Evolutionary conservation across 2,329 filamentous ascomycete species (phyloP), one percentile per base, ranked within the genome.

Genomic region (Fusarium chlamydosporum): DNA sequence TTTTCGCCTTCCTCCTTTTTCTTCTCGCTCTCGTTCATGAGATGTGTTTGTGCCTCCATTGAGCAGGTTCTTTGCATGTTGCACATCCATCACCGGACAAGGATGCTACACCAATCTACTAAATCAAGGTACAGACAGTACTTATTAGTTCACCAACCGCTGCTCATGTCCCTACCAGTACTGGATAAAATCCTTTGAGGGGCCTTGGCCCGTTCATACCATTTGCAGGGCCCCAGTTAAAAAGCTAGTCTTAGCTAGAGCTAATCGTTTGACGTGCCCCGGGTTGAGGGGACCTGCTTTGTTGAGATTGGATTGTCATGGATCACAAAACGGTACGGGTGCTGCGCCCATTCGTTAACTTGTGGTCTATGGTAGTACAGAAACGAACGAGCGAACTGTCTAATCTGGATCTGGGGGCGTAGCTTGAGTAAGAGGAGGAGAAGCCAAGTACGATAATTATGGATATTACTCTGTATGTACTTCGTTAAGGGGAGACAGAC

Each of bases 211-310:
- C 40, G 23, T 34, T 55, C 29, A 33, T 53, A 27, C 7, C 29
- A 29, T 23, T 23, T 23, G 23, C 23, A 23, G 23, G 23, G 35
- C 26, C 31, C 41, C 29, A 37, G 16, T 40, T 29, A 20, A 38
- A 29, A 38, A 37, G 38, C 48, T 18, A 35, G 20, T 10, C 35
- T 20, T 33, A 41, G 58, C 40, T 46, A 56, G 58, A 59, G 47
- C 47, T 20, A 50, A 50, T 50, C 47, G 47, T 34, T 47, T 54
- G 40, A 54, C 51, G 27, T 54, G 51, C 51, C 51, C 51, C 51
- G 40, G 51, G 34, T 52, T 42, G 26, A 52, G 27, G 47, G 23
- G 31, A 13, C 20, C 33, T 16, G 45, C 18, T 15, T 20, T 15
- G 12, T 23, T 34, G 18, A 23, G 31, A 8, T 16, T 50, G 7